phyloP scores from a whole-genome alignment of 1,284 basidiomycete genomes.

The Trichosporon faecale region DNA sequence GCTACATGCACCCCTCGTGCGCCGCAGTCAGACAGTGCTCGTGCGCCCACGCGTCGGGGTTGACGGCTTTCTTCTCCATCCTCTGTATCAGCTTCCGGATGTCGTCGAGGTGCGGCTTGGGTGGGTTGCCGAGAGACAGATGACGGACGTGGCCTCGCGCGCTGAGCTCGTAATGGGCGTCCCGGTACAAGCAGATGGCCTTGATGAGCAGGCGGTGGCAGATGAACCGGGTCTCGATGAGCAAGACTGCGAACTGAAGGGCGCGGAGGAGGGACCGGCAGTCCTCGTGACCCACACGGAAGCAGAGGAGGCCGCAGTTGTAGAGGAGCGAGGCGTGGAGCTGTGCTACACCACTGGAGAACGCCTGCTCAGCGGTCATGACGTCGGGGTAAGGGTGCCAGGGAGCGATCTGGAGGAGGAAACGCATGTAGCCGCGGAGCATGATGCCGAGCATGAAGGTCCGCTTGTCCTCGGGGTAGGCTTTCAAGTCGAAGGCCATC shows the following conservation, averaged over 20 bases:
- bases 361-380: not conserved
- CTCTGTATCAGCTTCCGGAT: not conserved
- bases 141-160: no score
- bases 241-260: not conserved
- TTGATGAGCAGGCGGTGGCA: not conserved
- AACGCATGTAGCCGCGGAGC: not conserved
- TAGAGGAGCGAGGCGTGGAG: not conserved
- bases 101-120: not conserved
- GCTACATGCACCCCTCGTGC: not conserved
- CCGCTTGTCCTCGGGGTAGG: no score
- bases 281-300: not conserved
- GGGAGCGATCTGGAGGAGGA: not conserved
- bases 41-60: not conserved
- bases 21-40: not conserved
- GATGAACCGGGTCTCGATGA: not conserved
- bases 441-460: no score
- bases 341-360: not conserved
- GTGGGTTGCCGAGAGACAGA: not conserved
- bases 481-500: no score
- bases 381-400: not conserved
- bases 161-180: not conserved
- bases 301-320: not conserved
- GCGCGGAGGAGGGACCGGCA: not conserved
- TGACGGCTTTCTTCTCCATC: not conserved
- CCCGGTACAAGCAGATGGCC: not conserved